A percentile compares a stretch with the other conserved stretches of the same genome.
Conservation (phyloP, 2,329 filamentous ascomycete genomes). For the Rhinocladiella mackenziei region DNA sequence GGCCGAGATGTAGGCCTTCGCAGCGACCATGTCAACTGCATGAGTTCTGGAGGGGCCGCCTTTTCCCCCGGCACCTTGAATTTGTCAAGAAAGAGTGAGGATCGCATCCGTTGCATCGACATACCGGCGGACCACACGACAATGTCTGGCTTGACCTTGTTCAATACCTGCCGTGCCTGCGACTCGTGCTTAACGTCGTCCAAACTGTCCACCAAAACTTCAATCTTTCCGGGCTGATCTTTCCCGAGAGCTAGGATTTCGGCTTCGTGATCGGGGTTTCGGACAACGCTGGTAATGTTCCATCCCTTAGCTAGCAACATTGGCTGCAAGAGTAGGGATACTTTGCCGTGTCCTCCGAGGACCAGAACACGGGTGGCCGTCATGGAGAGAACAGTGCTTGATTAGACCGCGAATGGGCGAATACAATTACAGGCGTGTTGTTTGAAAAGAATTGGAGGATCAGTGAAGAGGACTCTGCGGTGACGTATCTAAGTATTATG, state of each 20-base stretch:
- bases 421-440: too few species aligned
- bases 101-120: conserved; percentile 3
- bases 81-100: conserved; percentile 3
- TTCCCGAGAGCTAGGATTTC: conserved; percentile 60
- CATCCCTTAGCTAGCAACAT: conserved; percentile 70
- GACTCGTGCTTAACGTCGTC: conserved; percentile 64
- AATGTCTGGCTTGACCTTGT: conserved; percentile 42
- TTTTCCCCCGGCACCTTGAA: conserved; percentile 52
- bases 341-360: conserved; percentile 76
- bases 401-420: too few species aligned
- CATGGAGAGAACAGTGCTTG: too few species aligned
- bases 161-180: conserved; percentile 60
- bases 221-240: conserved; percentile 59
- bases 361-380: conserved; percentile 58
- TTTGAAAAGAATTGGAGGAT: too few species aligned
- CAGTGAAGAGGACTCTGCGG: too few species aligned
- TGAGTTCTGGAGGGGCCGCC: conserved; percentile 49
- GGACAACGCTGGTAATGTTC: conserved; percentile 74
- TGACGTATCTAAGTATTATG: too few species aligned
- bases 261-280: conserved; percentile 62
- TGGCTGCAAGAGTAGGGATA: conserved; percentile 70
- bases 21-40: conserved; percentile 53
- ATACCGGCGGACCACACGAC: conserved; percentile 47
- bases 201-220: conserved; percentile 66
- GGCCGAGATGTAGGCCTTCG: conserved; percentile 51